Conservation (phyloP, 441 rosid genomes). For the California macrophylla region DNA sequence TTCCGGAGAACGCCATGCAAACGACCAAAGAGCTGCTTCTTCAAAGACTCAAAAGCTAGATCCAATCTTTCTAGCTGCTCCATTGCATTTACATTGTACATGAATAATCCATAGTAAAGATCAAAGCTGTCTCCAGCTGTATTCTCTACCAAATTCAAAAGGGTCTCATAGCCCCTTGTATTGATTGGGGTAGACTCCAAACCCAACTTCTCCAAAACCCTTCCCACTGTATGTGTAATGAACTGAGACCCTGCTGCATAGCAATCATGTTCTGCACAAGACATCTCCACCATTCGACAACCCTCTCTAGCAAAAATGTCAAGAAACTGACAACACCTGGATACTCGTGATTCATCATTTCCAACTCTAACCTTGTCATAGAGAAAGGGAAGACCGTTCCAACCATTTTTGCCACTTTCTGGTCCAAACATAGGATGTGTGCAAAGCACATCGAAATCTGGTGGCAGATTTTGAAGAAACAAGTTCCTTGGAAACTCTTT, state of each 20-base stretch:
- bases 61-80: slow-evolving; percentile 55
- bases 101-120: slow-evolving; percentile 54
- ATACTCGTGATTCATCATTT: slow-evolving; percentile 14
- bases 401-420: slow-evolving; percentile 58
- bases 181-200: slow-evolving; percentile 41
- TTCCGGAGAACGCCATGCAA: slow-evolving; percentile 38
- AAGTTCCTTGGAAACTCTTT: slow-evolving; percentile 59
- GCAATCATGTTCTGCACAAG: slow-evolving; percentile 56
- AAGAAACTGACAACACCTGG: slow-evolving; percentile 27
- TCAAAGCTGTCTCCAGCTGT: slow-evolving; percentile 60
- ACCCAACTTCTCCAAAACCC: slow-evolving; percentile 43
- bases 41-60: slow-evolving; percentile 47
- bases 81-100: slow-evolving; percentile 58
- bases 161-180: slow-evolving; percentile 52
- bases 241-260: slow-evolving; percentile 67
- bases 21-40: slow-evolving; percentile 49
- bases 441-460: slow-evolving; percentile 49
- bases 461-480: slow-evolving; percentile 43
- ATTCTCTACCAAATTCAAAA: slow-evolving; percentile 51
- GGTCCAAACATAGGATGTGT: slow-evolving; percentile 79
- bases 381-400: slow-evolving; percentile 44
- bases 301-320: slow-evolving; percentile 50
- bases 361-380: slow-evolving; percentile 59
- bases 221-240: slow-evolving; percentile 55
- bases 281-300: slow-evolving; percentile 60